These are phyloP conservation scores for Vigna trinervia DNA, from an alignment of 306 rosid genomes.

Conservation along the genomic window DNA sequence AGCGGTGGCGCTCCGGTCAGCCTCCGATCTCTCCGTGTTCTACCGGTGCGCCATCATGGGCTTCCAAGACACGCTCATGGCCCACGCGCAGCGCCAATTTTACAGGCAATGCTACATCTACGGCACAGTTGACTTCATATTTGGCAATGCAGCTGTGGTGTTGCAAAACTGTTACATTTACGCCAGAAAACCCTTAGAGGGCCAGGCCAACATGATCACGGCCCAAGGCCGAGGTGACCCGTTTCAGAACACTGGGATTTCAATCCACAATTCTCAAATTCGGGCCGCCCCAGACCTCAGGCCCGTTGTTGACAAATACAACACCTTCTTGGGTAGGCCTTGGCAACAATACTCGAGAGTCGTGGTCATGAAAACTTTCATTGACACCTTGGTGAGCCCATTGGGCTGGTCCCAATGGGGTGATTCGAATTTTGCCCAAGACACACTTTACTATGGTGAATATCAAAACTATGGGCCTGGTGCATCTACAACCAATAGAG, in stretches of 20 bases:
- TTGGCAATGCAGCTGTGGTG: slow-evolving; percentile 84
- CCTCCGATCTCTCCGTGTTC: slow-evolving; percentile 83
- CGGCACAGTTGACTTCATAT: slow-evolving; percentile 87
- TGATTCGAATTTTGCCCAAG: slow-evolving; percentile 49
- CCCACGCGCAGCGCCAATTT: slow-evolving; percentile 86
- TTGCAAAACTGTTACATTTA: slow-evolving; percentile 71
- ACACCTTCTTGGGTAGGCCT: slow-evolving; percentile 82
- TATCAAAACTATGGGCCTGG: slow-evolving; percentile 73
- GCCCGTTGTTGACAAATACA: slow-evolving; percentile 51
- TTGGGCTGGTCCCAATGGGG: slow-evolving; percentile 81
- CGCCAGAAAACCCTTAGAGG: slow-evolving; percentile 64
- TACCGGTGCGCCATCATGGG: slow-evolving; percentile 72
- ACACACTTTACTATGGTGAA: slow-evolving; percentile 70
- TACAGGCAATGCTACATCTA: slow-evolving; percentile 72
- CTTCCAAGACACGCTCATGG: slow-evolving; percentile 92
- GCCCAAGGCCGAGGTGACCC: slow-evolving; percentile 93
- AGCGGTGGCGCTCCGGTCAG: slow-evolving; percentile 84
- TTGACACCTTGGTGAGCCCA: slow-evolving; percentile 67
- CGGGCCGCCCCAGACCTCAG: slow-evolving; percentile 62
- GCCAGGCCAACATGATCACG: slow-evolving; percentile 88
- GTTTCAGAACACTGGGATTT: slow-evolving; percentile 66
- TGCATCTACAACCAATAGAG: slow-evolving; percentile 57
- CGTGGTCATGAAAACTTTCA: slow-evolving; percentile 59
- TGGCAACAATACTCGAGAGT: slow-evolving; percentile 80
- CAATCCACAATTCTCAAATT: slow-evolving; percentile 68